Evolutionary conservation across 2,329 filamentous ascomycete genomes (phyloP).

Genomic region (Calonectria honghensis): DNA sequence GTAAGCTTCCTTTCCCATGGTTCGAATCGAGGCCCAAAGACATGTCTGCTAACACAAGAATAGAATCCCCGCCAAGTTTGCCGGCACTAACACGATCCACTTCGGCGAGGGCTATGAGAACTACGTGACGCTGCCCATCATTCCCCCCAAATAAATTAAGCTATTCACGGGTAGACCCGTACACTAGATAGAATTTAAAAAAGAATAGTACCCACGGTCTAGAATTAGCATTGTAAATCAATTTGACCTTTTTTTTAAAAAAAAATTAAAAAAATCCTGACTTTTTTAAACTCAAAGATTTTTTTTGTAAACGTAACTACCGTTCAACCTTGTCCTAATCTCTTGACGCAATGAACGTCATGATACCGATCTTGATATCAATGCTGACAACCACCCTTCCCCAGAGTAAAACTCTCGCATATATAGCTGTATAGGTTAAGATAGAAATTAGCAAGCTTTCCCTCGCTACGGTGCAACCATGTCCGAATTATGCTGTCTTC

Average conservation of each 20-base stretch:
- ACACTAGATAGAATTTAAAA: background rate
- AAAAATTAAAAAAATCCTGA: background rate
- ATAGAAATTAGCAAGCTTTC: background rate
- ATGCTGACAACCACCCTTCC: background rate
- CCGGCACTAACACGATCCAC: conserved; percentile 35
- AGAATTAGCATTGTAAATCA: background rate
- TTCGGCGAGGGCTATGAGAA: conserved; percentile 36
- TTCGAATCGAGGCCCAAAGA: background rate
- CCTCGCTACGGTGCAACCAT: background rate
- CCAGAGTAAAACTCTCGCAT: background rate
- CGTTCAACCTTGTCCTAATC: background rate
- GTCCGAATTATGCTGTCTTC: background rate
- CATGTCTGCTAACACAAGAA: background rate
- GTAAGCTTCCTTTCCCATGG: conserved; percentile 51
- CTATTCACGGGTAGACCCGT: background rate
- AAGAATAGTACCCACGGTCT: background rate
- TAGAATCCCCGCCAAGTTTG: conserved; percentile 33
- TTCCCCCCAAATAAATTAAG: conserved; percentile 35
- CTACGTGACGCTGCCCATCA: conserved; percentile 39
- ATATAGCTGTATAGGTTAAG: background rate
- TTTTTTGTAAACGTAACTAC: background rate
- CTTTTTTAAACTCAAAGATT: background rate
- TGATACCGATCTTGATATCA: background rate
- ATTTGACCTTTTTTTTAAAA: background rate
- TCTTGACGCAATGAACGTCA: background rate